Evolutionary conservation across 805 yeast species (phyloP), one percentile per base, ranked within the genome.

Genomic region (Cyberlindnera japonica): DNA sequence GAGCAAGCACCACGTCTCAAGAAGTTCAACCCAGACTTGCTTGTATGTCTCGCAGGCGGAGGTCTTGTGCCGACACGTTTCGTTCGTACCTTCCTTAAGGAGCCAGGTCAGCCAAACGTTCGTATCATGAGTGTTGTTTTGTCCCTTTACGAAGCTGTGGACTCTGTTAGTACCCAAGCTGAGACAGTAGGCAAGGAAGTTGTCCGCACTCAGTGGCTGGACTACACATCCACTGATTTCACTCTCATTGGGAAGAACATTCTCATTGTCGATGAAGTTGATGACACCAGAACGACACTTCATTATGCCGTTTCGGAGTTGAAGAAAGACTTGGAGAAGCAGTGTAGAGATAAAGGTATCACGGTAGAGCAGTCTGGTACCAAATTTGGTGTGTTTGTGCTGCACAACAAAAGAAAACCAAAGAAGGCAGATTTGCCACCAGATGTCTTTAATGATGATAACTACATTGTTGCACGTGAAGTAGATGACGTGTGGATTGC

Each of bases 41-140:
- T 90, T 65, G 86, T 91, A 48, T 97, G 98, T 52, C 88, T 91
- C 57, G 99, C 95, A 58, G 96, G 96, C 54, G 96, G 99, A 61
- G 99, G 98, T 2, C 87, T 91, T 64, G 93, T 91, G 43, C 99
- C 98, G 20, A 97, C 99, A 8, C 79, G 99, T 63, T 93, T 93
- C 66, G 74, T 91, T 61, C 79, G 99, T 63, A 81, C 98, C 2
- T 93, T 91, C 65, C 71, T 91, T 52, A 91, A 90, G 64, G 84
- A 82, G 51, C 86, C 84, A 22, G 95, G 95, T 45, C 70, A 81
- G 45, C 91, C 95, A 53, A 91, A 90, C 55, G 82, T 89, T 45
- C 82, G 95, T 56, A 88, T 91, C 57, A 91, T 90, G 79, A 97
- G 99, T 35, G 87, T 91, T 53, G 95, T 93, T 24, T 72, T 91